Evolutionary conservation across 768 basidiomycete genomes (phyloP), one percentile per base, ranked within the genome.

Genomic region (Rossbeevera mucosa): DNA sequence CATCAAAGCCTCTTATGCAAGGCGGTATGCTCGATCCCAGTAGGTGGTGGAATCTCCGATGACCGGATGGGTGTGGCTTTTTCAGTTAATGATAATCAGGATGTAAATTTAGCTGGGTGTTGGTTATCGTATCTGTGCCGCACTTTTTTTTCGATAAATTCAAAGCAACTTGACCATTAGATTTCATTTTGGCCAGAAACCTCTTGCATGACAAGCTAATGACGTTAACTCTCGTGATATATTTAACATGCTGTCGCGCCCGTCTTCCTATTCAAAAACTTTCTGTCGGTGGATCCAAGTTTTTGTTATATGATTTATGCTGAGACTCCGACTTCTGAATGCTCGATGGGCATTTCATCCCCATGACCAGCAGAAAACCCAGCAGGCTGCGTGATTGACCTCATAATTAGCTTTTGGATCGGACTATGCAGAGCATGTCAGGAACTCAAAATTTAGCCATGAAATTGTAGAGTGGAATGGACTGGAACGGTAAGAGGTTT

Each of bases 11-110:
- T 0, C 7, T 3, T 60, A 53, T 33, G 30, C 16, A 18, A 55
- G 20, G n/a, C 41, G 48, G 6, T 55, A 55, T 44, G 24, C 21
- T 40, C 51, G 52, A 21, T 46, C 24, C 18, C 31, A 65, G 45
- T 44, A 30, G 43, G 28, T 43, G 26, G 25, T 16, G 29, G 11
- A 28, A n/a, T 16, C 12, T 2, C n/a, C 18, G 4, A 31, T 11
- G 11, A 12, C 18, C 18, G 36, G 30, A 48, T 36, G 44, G 29
- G 40, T 16, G 11, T n/a, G 22, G 41, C 0, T 2, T 29, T 29
- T 18, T 43, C 16, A 12, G 31, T 22, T 20, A 41, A 14, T 21
- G 21, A 14, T 12, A 41, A 22, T 21, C 40, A 21, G 16, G 12
- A 5, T 22, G 40, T 40, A 40, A 18, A 21, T 21, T 7, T 14